Conservation (phyloP, 768 basidiomycete genomes). For the Brasilioporus rufonigricans region DNA sequence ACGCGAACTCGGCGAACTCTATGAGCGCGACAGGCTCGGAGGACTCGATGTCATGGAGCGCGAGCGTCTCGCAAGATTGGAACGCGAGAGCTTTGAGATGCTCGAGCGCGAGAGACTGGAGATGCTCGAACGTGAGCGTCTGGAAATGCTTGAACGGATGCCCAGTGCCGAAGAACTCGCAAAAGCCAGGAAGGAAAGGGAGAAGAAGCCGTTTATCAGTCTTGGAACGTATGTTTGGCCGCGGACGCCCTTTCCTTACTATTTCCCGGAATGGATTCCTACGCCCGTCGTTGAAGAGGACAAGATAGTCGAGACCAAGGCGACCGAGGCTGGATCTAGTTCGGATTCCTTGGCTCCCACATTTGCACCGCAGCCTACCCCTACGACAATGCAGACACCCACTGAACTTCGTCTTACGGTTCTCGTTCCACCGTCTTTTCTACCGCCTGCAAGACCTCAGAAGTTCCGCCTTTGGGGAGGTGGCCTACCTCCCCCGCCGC, state of each 20-base stretch:
- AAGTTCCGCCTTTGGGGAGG: conserved; percentile 72
- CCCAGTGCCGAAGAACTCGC: conserved; percentile 34
- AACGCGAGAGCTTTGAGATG: conserved; percentile 30
- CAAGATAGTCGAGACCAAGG: conserved; percentile 19
- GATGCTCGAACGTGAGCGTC: conserved; percentile 30
- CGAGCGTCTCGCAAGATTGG: conserved; percentile 27
- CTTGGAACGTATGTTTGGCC: conserved; percentile 32
- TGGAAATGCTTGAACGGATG: conserved; percentile 32
- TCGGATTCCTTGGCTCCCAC: conserved; percentile 27
- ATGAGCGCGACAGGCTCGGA: conserved; percentile 30
- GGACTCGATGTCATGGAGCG: conserved; percentile 29
- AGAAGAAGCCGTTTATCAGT: conserved; percentile 28
- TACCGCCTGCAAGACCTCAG: conserved; percentile 53
- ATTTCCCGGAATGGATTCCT: conserved; percentile 35
- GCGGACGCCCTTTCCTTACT: conserved; percentile 33
- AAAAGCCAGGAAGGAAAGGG: conserved; percentile 29
- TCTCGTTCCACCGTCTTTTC: conserved; percentile 55
- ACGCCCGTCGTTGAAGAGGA: conserved; percentile 26
- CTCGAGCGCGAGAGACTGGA: conserved; percentile 31
- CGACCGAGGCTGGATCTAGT: conserved; percentile 22
- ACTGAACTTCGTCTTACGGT: conserved; percentile 44
- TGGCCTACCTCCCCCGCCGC: conserved; percentile 45
- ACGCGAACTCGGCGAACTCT: conserved; percentile 32
- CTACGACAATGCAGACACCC: conserved; percentile 16
- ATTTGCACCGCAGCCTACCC: conserved; percentile 5